These are phyloP conservation scores for Talaromyces atroroseus DNA, from an alignment of 2,329 filamentous ascomycete species.

Conservation along the genomic window DNA sequence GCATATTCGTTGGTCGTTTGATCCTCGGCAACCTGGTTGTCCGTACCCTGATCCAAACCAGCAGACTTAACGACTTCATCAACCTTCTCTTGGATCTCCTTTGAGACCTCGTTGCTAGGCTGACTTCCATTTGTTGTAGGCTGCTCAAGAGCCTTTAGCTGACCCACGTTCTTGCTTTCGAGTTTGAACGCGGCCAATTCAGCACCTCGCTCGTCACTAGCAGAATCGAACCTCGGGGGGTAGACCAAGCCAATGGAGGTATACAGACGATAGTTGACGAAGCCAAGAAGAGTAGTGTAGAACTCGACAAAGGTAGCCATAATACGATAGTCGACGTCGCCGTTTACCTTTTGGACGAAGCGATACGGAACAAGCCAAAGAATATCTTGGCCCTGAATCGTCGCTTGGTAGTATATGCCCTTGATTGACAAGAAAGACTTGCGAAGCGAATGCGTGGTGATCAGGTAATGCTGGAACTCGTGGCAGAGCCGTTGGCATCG, in stretches of 20 bases:
- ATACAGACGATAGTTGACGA: conserved; percentile 94
- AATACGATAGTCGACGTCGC: conserved; percentile 95
- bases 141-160: conserved; percentile 45
- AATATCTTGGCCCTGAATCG: conserved; percentile 92
- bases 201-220: conserved; percentile 81
- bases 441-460: conserved; percentile 80
- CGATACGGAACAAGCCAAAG: conserved; percentile 96
- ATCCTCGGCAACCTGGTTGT: conserved; percentile 40
- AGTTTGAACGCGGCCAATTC: conserved; percentile 88
- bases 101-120: conserved; percentile 56
- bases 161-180: conserved; percentile 62
- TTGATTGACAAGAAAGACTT: conserved; percentile 99
- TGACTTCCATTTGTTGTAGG: conserved; percentile 49
- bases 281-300: conserved; percentile 92
- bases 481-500: conserved; percentile 87
- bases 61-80: conserved; percentile 47
- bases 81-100: conserved; percentile 64
- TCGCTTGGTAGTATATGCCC: conserved; percentile 98
- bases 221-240: conserved; percentile 84
- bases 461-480: conserved; percentile 98
- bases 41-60: conserved; percentile 37
- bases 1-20: conserved; percentile 52
- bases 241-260: conserved; percentile 88
- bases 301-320: conserved; percentile 99
- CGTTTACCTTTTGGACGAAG: conserved; percentile 91